Evolutionary conservation across 2,329 filamentous ascomycete genomes (phyloP), one percentile per base, ranked within the genome.

Genomic region (Hortaea werneckii): DNA sequence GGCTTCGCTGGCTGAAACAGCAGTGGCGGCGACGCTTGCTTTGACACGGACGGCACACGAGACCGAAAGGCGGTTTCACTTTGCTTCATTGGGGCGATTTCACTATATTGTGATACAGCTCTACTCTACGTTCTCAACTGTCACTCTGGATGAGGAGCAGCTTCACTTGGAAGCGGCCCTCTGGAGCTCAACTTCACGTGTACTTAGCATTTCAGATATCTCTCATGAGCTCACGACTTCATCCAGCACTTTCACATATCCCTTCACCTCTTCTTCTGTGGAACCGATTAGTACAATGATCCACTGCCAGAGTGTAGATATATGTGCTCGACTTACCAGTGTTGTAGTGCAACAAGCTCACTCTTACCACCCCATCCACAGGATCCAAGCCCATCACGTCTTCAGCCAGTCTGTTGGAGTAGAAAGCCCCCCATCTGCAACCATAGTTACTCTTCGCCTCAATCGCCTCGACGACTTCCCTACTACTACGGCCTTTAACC

Each of bases 281-380:
- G 12, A 20, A n/a, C 38, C 39, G 4, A 37, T 44, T 30, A 44
- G 39, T 8, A 30, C 10, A 11, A 38, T 49, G 34, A 43, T 30
- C 20, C 20, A 20, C 20, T 20, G 20, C 20, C 20, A 20, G 20
- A 20, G 20, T 20, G 10, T 6, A 28, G 32, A 10, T 42, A n/a
- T n/a, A 44, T 29, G 7, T 11, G 37, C 29, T 43, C 8, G 1
- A 71, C 75, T 69, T 58, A 79, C 76, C 58, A 2, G 80, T 84
- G 55, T 87, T 87, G 58, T 87, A 87, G 63, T 86, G 82, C 45
- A 83, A 74, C 70, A 85, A 71, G 55, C 80, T 84, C n/a, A 85
- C 78, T 51, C 83, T 72, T 5, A 83, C 73, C 6, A 86, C 76
- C 0, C 81, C 83, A 53, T 84, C 74, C 6, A 74, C 68, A 0